Conservation (phyloP, 2,329 filamentous ascomycete genomes). For the Ophiobolus disseminans region DNA sequence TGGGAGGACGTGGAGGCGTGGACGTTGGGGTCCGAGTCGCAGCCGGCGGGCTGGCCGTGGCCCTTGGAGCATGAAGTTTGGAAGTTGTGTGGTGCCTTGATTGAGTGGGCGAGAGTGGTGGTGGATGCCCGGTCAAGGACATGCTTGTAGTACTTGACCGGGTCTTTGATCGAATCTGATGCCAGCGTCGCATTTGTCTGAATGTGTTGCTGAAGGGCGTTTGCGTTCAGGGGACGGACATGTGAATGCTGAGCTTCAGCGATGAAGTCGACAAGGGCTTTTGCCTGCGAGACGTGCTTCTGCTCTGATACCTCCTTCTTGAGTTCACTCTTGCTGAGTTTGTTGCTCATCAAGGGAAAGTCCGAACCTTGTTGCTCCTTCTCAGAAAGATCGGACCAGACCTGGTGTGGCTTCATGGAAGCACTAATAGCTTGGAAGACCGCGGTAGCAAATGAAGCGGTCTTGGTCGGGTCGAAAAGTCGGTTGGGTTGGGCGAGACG, state of each 20-base stretch:
- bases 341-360: neutral
- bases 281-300: neutral
- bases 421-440: neutral
- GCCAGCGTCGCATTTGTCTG: neutral
- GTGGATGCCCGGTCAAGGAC: neutral
- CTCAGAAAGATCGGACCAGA: neutral
- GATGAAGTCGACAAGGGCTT: slow-evolving; percentile 2
- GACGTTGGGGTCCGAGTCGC: neutral
- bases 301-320: neutral
- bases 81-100: neutral
- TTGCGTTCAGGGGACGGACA: neutral
- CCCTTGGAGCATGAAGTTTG: neutral
- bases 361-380: neutral
- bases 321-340: neutral
- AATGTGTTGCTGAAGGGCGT: neutral
- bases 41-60: neutral
- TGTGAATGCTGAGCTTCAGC: neutral
- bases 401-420: neutral
- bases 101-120: neutral
- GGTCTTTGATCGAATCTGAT: neutral
- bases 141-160: slow-evolving; percentile 2
- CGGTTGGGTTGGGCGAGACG: neutral
- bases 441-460: neutral
- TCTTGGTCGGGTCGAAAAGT: neutral
- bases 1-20: neutral